Evolutionary conservation across 768 basidiomycete species (phyloP).

Genomic region (Mycena belliarum): DNA sequence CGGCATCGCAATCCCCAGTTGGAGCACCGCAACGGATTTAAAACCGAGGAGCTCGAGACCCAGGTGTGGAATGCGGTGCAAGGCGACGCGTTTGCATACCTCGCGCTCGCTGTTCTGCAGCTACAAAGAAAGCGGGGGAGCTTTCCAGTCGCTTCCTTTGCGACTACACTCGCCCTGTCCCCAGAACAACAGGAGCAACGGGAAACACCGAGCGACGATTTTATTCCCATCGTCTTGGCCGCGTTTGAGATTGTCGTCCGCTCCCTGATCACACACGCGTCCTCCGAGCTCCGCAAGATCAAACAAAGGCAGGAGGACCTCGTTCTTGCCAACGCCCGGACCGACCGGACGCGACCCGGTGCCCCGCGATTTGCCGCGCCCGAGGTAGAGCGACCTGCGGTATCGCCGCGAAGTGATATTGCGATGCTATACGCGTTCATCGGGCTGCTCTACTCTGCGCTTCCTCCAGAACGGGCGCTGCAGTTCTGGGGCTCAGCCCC

Average conservation of each 20-base stretch:
- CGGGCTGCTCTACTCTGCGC: constrained; percentile 73
- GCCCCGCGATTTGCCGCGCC: constrained; percentile 46
- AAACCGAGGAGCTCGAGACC: constrained; percentile 77
- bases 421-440: constrained; percentile 84
- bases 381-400: constrained; percentile 40
- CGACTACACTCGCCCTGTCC: constrained; percentile 33
- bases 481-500: constrained; percentile 82
- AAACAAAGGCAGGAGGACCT: constrained; percentile 89
- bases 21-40: constrained; percentile 65
- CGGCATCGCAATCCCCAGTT: constrained; percentile 68
- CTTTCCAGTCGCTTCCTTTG: constrained; percentile 36
- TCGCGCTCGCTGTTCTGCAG: constrained; percentile 59
- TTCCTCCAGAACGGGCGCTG: constrained; percentile 74
- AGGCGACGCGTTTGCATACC: constrained; percentile 76
- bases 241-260: constrained; percentile 73
- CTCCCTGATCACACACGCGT: constrained; percentile 72
- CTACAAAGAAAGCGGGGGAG: constrained; percentile 47
- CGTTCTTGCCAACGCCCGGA: constrained; percentile 64
- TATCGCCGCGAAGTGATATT: constrained; percentile 75
- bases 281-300: constrained; percentile 81
- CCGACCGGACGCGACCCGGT: constrained; percentile 59
- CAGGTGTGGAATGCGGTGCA: constrained; percentile 85
- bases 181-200: constrained; percentile 48
- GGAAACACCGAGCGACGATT: constrained; percentile 48
- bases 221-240: constrained; percentile 56